Conservation (phyloP, 495 filamentous ascomycete species). For the Penicillium argentinense region DNA sequence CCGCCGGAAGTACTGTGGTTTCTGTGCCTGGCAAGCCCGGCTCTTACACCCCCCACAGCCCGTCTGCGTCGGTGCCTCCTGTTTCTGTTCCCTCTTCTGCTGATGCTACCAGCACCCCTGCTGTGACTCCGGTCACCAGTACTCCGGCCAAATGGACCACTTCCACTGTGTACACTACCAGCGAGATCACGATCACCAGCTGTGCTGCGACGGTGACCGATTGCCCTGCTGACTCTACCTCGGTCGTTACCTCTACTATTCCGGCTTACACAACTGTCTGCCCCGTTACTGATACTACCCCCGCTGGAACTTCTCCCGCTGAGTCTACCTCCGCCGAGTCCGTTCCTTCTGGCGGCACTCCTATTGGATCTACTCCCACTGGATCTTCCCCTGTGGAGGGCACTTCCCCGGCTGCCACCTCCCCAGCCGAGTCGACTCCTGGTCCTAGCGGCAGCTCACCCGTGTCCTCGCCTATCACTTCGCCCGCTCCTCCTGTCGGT, state of each 20-base stretch:
- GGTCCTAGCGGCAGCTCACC: neutral
- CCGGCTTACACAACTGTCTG: constrained; percentile 61
- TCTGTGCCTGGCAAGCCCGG: constrained; percentile 14
- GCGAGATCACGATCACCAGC: constrained; percentile 55
- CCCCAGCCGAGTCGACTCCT: constrained; percentile 3
- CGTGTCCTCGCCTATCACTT: neutral
- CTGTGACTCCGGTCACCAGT: constrained; percentile 17
- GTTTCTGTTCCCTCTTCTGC: constrained; percentile 5
- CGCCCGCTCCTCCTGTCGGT: constrained; percentile 6
- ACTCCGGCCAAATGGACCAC: constrained; percentile 40
- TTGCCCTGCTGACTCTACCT: constrained; percentile 55
- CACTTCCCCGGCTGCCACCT: constrained; percentile 6
- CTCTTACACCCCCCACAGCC: neutral
- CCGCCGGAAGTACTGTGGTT: constrained; percentile 6
- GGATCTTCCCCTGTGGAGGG: neutral
- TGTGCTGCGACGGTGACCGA: constrained; percentile 58
- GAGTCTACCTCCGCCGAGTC: constrained; percentile 27
- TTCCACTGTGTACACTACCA: constrained; percentile 60
- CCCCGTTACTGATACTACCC: constrained; percentile 33
- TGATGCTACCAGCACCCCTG: constrained; percentile 8
- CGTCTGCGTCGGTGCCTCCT: constrained; percentile 6
- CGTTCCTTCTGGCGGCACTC: neutral
- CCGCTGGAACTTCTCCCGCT: constrained; percentile 12
- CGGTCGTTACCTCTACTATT: constrained; percentile 54
- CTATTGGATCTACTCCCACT: neutral